Conservation (phyloP, 805 yeast genomes). For the Dipodascus geniculatus region DNA sequence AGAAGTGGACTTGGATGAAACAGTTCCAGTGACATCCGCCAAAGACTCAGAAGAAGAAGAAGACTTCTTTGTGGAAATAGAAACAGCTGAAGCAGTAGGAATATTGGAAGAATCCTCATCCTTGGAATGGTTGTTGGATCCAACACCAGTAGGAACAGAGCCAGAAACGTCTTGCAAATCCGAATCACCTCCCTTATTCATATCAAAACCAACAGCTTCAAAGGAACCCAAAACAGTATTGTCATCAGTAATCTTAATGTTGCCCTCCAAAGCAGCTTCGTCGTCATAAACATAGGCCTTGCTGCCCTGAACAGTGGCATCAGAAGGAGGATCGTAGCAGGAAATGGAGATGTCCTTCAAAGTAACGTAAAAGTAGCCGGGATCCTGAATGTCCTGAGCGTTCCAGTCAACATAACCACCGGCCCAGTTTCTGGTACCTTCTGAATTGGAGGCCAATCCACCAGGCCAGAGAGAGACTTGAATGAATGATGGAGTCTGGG, state of each 20-base stretch:
- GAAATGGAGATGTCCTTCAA: conserved; percentile 47
- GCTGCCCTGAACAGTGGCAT: conserved; percentile 34
- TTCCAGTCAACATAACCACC: conserved; percentile 85
- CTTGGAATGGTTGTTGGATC: conserved; percentile 2
- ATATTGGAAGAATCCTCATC: neutral
- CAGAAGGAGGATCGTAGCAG: conserved; percentile 64
- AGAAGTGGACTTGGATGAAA: conserved; percentile 13
- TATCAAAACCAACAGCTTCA: conserved; percentile 54
- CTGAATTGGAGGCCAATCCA: conserved; percentile 36
- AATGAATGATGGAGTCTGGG: conserved; percentile 83
- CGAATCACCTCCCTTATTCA: conserved; percentile 12
- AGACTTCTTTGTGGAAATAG: conserved; percentile 6
- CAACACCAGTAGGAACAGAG: conserved; percentile 6
- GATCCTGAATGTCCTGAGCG: conserved; percentile 53
- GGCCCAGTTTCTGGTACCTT: conserved; percentile 66
- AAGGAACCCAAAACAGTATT: conserved; percentile 45
- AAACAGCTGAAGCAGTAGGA: conserved; percentile 9
- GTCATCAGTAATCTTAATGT: conserved; percentile 50
- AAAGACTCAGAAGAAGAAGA: conserved; percentile 7
- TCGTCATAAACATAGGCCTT: conserved; percentile 43
- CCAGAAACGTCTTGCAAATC: conserved; percentile 6
- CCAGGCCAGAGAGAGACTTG: conserved; percentile 53
- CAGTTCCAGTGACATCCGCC: conserved; percentile 3
- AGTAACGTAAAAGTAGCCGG: conserved; percentile 73
- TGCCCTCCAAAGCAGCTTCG: conserved; percentile 32